Evolutionary conservation across 1,139 yeast genomes (phyloP), one percentile per base, ranked within the genome.

Genomic region (Debaryomycetaceae sp.): DNA sequence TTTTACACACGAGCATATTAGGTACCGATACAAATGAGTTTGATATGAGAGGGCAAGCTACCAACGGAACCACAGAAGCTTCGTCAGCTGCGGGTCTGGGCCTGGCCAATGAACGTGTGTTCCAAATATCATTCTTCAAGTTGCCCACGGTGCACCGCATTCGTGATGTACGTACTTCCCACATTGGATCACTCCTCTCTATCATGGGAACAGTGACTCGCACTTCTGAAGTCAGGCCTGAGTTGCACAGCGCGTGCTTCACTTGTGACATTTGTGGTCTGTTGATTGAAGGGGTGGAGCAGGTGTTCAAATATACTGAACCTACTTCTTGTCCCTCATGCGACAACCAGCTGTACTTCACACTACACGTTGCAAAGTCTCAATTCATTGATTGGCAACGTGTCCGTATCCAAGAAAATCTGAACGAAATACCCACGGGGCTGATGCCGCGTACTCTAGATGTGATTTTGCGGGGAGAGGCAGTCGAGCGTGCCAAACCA

Each of bases 391-490:
- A 90, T 61, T 90, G 99, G 99, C 99, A 90, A 55, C 81, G 83
- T 43, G 93, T 87, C 15, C 71, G 98, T 41, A 81, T 90, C 37
- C 99, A 90, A 52, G 99, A 90, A 51, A 92, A 90, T 47, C 75
- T 97, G 12, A 81, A 69, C 44, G 98, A 90, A 55, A 90, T 90
- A 35, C 99, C 99, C 16, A 86, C 96, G 0, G 99, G 99, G 19
- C 85, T 96, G 2, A 90, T 90, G 99, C 99, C 99, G 22, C 73
- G 99, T 52, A 90, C 97, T 7, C 58, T 90, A 41, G 98, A 90
- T 53, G 93, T 90, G 16, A 81, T 90, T 32, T 59, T 90, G 32
- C 69, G 98, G 45, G 98, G 98, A 27, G 97, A 90, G 44, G 70
- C 86, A 30, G 98, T 92, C 6, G 99, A 90, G 51, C 70, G 87